Percentiles rank a stretch among this genome's conserved stretches.
These are phyloP conservation scores for Yarrowia galli DNA, from an alignment of 1,139 yeast species.

Conservation along the genomic window DNA sequence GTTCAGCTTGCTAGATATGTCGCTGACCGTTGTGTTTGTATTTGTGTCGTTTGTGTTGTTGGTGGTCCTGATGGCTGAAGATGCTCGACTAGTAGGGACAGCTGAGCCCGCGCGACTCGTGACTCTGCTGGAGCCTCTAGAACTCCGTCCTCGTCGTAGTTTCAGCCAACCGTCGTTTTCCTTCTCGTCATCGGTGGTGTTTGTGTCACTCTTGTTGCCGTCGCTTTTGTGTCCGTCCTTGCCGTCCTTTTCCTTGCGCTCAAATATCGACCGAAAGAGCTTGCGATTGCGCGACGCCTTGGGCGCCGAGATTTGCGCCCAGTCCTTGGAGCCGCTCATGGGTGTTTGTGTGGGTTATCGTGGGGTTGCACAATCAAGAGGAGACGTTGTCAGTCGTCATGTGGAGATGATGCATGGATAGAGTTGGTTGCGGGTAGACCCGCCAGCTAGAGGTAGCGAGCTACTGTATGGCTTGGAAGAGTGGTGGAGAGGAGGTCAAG, in stretches of 20 bases:
- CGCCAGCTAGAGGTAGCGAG: no score
- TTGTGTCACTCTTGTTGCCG: slow-evolving; percentile 10
- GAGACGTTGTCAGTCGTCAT: not conserved
- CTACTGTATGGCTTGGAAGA: no score
- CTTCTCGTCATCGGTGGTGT: slow-evolving; percentile 9
- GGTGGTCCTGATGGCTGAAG: not conserved
- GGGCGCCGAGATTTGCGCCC: slow-evolving; percentile 24
- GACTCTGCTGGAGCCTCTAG: not conserved
- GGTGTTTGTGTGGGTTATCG: not conserved
- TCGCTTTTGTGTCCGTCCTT: slow-evolving; percentile 1
- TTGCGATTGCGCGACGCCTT: slow-evolving; percentile 32
- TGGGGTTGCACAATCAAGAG: not conserved
- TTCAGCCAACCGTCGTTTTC: slow-evolving; percentile 19
- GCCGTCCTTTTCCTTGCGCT: slow-evolving; percentile 15
- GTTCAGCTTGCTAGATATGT: not conserved
- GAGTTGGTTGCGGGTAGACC: not conserved
- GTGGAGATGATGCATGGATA: slow-evolving; percentile 34
- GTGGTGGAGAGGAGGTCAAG: no score
- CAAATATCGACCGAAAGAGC: slow-evolving; percentile 32
- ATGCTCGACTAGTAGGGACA: not conserved
- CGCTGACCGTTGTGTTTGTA: not conserved
- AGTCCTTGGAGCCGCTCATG: slow-evolving; percentile 22
- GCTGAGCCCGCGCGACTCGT: not conserved
- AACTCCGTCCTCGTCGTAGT: slow-evolving; percentile 7
- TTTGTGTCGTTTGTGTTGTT: not conserved